Base-by-base conservation (phyloP, 495 filamentous ascomycete genomes). In the Podospora bellae-mahoneyi region DNA sequence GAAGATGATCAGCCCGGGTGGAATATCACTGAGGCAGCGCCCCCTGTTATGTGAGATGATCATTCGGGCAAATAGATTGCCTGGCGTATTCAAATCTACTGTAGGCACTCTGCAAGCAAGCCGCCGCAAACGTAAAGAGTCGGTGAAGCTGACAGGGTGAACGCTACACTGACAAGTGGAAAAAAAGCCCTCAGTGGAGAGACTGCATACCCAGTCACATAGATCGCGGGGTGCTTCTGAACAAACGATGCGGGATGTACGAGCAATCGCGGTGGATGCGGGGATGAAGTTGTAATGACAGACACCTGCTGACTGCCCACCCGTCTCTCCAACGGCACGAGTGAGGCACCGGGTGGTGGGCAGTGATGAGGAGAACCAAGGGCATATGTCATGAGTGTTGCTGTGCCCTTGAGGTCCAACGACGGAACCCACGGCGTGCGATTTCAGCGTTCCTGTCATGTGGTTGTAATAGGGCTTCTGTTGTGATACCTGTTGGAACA, bases 101-200 rank as follows among this genome's bases (percentile, higher is more conserved):
- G 66, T 60, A 68, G 64, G 66, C 13, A 27, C 62, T 64, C 10
- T 67, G 66, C 69, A 68, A 66, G 63, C 20, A 19, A 54, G 23
- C 1, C 13, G 30, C 27, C 10, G 48, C 9, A 27, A 62, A 32
- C 34, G 9, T 39, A 68, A 60, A 69, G 69, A 71, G 69, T 68
- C 70, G 70, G 70, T 69, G 70, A 69, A 72, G 70, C 66, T 72
- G 60, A 65, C 65, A 71, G 65, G 20, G n/a, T 28, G 39, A 54
- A 39, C 30, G n/a, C 44, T 39, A 27, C 26, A 55, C 15, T 20
- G 2, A 7, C 23, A 60, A 60, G 57, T 61, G 34, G 56, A 63
- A 61, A 32, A 34, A 66, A 55, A 34, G 32, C 32, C 9, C 16
- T 13, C 55, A 19, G 64, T 39, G 44, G 30, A 10, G 20, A 18